phyloP scores from a whole-genome alignment of 202 grass and related monocot species.

The Brachypodium distachyon region DNA sequence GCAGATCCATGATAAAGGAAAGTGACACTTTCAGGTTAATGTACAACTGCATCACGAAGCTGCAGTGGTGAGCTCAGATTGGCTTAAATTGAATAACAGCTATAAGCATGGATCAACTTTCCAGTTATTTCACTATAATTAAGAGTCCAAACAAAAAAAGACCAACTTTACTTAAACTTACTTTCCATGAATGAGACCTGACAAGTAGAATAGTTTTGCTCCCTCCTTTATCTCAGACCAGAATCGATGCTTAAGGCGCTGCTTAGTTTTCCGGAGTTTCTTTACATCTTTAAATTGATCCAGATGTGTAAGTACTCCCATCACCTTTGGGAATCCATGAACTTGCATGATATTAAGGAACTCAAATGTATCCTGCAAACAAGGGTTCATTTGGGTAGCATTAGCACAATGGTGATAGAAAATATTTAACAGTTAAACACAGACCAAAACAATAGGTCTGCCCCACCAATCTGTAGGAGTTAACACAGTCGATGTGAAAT shows the following conservation, averaged over 20 bases:
- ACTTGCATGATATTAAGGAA: constrained; percentile 99
- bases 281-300: constrained; percentile 97
- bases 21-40: background rate
- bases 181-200: constrained; percentile 83
- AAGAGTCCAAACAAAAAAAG: constrained; percentile 9
- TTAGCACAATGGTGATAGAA: background rate
- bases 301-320: constrained; percentile 95
- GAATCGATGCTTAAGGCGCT: constrained; percentile 91
- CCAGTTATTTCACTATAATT: constrained; percentile 6
- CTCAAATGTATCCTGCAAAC: constrained; percentile 88
- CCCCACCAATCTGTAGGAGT: background rate
- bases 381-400: constrained; percentile 10
- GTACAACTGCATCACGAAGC: background rate
- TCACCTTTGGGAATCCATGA: constrained; percentile 95
- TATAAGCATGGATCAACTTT: background rate
- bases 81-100: background rate
- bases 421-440: background rate
- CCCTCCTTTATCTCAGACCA: constrained; percentile 93
- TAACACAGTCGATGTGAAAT: background rate
- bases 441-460: background rate
- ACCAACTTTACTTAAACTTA: constrained; percentile 43
- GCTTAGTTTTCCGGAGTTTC: constrained; percentile 92
- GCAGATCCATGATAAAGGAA: background rate
- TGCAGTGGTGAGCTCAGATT: background rate
- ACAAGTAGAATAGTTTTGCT: constrained; percentile 94